phyloP scores from a whole-genome alignment of 192 early-diverging fungal species.

The Chytriomyces sp. region DNA sequence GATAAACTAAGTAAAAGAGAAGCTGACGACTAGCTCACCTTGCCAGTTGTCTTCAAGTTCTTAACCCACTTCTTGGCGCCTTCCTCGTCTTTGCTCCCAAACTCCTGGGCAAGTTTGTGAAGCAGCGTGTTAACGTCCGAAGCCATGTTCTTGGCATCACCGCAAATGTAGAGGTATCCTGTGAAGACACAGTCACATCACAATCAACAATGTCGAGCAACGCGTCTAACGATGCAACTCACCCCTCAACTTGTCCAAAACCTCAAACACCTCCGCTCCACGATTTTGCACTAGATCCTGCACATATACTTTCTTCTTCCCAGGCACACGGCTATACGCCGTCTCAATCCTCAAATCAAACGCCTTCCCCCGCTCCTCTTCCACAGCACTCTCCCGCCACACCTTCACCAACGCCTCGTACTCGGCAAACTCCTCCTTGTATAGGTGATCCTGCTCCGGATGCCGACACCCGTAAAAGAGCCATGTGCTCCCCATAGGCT shows the following conservation, averaged over 20 bases:
- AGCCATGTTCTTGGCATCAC: slow-evolving; percentile 97
- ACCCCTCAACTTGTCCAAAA: slow-evolving; percentile 68
- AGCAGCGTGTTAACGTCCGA: slow-evolving; percentile 78
- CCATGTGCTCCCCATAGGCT: slow-evolving; percentile 78
- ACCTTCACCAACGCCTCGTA: slow-evolving; percentile 47
- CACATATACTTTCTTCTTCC: slow-evolving; percentile 90
- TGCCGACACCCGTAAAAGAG: slow-evolving; percentile 96
- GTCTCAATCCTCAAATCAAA: slow-evolving; percentile 74
- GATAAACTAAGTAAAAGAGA: too few relatives aligned
- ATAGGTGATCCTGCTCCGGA: slow-evolving; percentile 85
- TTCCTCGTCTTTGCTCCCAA: slow-evolving; percentile 64
- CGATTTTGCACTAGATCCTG: slow-evolving; percentile 85
- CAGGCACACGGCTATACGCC: slow-evolving; percentile 83
- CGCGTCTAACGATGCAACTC: too few relatives aligned
- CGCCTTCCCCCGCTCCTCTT: slow-evolving; percentile 40
- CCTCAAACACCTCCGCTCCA: slow-evolving; percentile 75
- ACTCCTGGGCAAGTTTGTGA: slow-evolving; percentile 63
- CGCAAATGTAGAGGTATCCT: slow-evolving; percentile 33
- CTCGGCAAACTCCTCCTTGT: slow-evolving; percentile 81
- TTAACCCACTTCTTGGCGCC: slow-evolving; percentile 80
- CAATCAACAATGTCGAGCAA: too few relatives aligned
- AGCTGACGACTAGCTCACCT: too few relatives aligned
- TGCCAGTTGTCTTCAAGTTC: slow-evolving; percentile 74
- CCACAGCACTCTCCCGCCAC: slow-evolving; percentile 18
- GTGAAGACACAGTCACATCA: too few relatives aligned